Percentiles rank a stretch among this genome's conserved stretches.
Conservation (phyloP, 148 eudicot genomes). For the Rhododendron griersonianum region DNA sequence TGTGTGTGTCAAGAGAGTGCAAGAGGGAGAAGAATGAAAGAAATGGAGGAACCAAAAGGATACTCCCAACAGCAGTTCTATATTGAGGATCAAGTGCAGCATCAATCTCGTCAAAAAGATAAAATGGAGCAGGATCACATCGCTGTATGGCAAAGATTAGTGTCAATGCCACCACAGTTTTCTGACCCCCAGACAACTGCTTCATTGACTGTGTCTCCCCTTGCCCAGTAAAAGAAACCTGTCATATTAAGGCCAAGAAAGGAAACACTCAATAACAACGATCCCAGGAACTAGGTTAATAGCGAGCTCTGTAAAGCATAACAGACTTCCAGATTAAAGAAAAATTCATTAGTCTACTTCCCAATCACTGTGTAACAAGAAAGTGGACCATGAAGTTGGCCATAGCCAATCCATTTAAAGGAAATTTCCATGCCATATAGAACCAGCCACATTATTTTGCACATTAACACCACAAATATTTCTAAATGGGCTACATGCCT, state of each 20-base stretch:
- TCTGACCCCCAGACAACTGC: constrained; percentile 99
- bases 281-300: background rate
- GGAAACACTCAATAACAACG: background rate
- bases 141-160: constrained; percentile 94
- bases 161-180: constrained; percentile 93
- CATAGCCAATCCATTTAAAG: background rate
- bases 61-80: constrained; percentile 99
- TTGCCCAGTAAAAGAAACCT: constrained; percentile 99
- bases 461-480: background rate
- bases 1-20: background rate
- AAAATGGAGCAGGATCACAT: constrained; percentile 99
- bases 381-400: background rate
- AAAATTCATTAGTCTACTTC: background rate
- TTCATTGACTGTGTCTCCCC: constrained; percentile 99
- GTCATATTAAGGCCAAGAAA: constrained; percentile 16
- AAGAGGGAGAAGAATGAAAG: background rate
- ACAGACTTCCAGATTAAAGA: background rate
- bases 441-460: background rate
- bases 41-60: constrained; percentile 34
- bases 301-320: background rate
- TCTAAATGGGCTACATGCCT: constrained; percentile 59
- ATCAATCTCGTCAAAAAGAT: constrained; percentile 98
- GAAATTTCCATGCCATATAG: background rate
- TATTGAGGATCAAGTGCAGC: constrained; percentile 99
- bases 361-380: background rate